Conservation (phyloP, 2,329 filamentous ascomycete genomes). For the Sarocladium strictum region DNA sequence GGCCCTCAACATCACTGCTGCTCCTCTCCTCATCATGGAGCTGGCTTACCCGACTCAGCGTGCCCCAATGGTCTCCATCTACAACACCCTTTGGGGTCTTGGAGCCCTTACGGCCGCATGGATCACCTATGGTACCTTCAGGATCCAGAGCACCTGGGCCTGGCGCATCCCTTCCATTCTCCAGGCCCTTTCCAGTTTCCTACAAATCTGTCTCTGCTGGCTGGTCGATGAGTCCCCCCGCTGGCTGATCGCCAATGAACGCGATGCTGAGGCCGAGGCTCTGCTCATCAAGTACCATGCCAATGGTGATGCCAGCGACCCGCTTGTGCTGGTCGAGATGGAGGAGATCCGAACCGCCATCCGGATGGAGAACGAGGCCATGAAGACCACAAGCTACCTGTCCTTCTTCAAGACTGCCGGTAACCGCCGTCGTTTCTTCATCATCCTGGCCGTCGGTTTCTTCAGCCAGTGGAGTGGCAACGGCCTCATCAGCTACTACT, state of each 20-base stretch:
- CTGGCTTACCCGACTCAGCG: slow-evolving; percentile 2
- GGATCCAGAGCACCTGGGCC: slow-evolving; percentile 31
- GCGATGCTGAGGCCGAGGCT: slow-evolving; percentile 39
- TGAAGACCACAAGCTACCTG: slow-evolving; percentile 29
- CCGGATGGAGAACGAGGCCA: slow-evolving; percentile 33
- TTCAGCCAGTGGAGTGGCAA: slow-evolving; percentile 37
- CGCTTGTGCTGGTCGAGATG: slow-evolving; percentile 40
- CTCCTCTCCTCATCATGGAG: slow-evolving; percentile 7
- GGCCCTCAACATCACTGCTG: slow-evolving; percentile 8
- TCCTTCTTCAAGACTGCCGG: slow-evolving; percentile 30
- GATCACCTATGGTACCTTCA: slow-evolving; percentile 14
- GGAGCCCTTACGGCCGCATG: slow-evolving; percentile 8
- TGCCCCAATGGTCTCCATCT: slow-evolving; percentile 6
- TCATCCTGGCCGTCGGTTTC: slow-evolving; percentile 34
- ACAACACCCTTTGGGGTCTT: slow-evolving; percentile 8
- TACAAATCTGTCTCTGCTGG: slow-evolving; percentile 37
- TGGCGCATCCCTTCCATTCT: slow-evolving; percentile 49
- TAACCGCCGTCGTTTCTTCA: slow-evolving; percentile 33
- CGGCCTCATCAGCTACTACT: slow-evolving; percentile 35
- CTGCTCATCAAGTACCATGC: slow-evolving; percentile 48
- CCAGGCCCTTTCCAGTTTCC: slow-evolving; percentile 39
- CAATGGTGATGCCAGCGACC: slow-evolving; percentile 36
- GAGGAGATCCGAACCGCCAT: slow-evolving; percentile 45
- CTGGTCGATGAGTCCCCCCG: slow-evolving; percentile 56
- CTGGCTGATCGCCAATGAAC: slow-evolving; percentile 48